phyloP scores from a whole-genome alignment of 495 filamentous ascomycete genomes.

The Oleoguttula mirabilis region DNA sequence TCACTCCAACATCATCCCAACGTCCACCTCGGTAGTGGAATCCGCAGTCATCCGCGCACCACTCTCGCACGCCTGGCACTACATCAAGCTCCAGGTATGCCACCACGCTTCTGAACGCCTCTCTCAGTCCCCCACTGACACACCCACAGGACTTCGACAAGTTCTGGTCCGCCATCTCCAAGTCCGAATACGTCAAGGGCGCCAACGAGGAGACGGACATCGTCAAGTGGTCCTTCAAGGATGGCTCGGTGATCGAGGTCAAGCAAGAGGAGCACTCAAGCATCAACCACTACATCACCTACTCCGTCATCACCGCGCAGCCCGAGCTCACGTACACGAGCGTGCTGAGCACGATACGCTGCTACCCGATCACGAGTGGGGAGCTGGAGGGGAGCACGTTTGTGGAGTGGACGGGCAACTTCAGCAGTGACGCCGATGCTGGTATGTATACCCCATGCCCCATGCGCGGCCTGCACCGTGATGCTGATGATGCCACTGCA shows the following conservation, averaged over 20 bases:
- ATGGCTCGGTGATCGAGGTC: conserved; percentile 50
- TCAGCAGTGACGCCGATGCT: conserved; percentile 55
- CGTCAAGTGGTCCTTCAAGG: conserved; percentile 52
- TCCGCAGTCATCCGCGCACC: conserved; percentile 52
- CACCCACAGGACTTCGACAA: conserved; percentile 48
- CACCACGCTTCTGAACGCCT: not conserved
- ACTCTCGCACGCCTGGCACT: conserved; percentile 52
- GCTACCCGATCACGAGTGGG: conserved; percentile 48
- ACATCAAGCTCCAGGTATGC: conserved; percentile 48
- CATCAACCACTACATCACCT: conserved; percentile 60
- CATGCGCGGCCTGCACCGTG: not conserved
- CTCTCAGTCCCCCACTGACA: conserved; percentile 21
- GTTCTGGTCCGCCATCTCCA: conserved; percentile 47
- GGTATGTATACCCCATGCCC: conserved; percentile 34
- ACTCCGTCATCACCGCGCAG: conserved; percentile 49
- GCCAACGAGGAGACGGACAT: conserved; percentile 48
- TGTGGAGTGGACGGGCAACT: conserved; percentile 51
- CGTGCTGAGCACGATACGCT: conserved; percentile 50
- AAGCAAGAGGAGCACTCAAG: conserved; percentile 56
- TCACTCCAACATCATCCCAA: conserved; percentile 38
- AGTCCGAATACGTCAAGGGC: conserved; percentile 46
- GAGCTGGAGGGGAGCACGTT: conserved; percentile 48
- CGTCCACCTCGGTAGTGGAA: conserved; percentile 51
- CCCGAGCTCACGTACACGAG: conserved; percentile 48
- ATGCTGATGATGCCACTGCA: conserved; percentile 24